Percentiles rank a stretch among this genome's conserved stretches.
phyloP scores from a whole-genome alignment of 495 filamentous ascomycete species.

The Neurospora discreta region DNA sequence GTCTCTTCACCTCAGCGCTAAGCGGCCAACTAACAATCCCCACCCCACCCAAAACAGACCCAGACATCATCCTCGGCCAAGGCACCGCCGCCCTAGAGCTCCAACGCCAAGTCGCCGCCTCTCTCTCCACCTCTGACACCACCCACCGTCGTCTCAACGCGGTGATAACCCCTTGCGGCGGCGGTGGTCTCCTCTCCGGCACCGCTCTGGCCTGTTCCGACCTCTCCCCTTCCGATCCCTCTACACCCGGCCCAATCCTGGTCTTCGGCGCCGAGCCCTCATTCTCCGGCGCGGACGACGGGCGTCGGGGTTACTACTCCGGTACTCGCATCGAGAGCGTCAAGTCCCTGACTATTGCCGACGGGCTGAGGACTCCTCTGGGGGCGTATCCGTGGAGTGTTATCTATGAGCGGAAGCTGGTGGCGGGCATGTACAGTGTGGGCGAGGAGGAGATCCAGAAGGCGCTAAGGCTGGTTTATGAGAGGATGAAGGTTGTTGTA shows the following conservation, averaged over 20 bases:
- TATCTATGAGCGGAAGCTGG: conserved; percentile 61
- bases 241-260: conserved; percentile 35
- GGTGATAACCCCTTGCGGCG: conserved; percentile 77
- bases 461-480: conserved; percentile 68
- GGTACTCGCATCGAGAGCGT: conserved; percentile 54
- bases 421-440: conserved; percentile 64
- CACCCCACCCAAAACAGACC: conserved; percentile 27
- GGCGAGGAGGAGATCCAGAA: conserved; percentile 72
- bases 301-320: conserved; percentile 50
- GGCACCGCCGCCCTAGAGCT: conserved; percentile 84
- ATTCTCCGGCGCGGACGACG: conserved; percentile 79
- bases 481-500: conserved; percentile 84
- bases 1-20: background rate
- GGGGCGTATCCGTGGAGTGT: conserved; percentile 70
- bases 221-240: background rate
- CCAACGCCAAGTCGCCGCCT: conserved; percentile 19
- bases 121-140: background rate
- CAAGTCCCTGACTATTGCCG: conserved; percentile 71
- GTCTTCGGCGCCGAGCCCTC: conserved; percentile 91
- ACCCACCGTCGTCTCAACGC: conserved; percentile 46
- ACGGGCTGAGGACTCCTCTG: conserved; percentile 79
- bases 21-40: background rate
- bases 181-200: conserved; percentile 79
- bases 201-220: conserved; percentile 56
- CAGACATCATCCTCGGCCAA: conserved; percentile 82